Conservation (phyloP, 2,329 filamentous ascomycete genomes). For the Apiospora hydei region DNA sequence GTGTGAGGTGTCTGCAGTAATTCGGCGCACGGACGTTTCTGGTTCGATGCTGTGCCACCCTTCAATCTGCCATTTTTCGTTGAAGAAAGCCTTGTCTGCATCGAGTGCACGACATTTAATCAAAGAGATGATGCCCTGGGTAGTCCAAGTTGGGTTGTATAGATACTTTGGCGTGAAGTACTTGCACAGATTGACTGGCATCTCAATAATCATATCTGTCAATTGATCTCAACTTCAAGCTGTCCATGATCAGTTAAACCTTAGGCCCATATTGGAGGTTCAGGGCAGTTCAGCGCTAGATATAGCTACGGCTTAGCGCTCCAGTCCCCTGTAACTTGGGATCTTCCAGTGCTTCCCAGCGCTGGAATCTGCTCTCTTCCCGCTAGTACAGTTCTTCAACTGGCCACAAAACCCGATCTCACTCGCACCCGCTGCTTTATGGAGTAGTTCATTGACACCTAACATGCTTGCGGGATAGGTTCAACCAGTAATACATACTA, state of each 20-base stretch:
- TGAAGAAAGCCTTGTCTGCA: neutral
- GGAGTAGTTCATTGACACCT: too few species aligned
- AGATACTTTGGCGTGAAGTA: neutral
- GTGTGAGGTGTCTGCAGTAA: neutral
- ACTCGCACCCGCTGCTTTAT: too few species aligned
- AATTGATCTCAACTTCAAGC: neutral
- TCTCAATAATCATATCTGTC: neutral
- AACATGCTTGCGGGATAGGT: too few species aligned
- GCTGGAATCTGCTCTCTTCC: too few species aligned
- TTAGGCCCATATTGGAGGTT: neutral
- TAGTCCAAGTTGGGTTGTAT: neutral
- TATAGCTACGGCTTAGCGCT: neutral
- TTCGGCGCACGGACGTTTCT: neutral
- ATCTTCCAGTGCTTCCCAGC: neutral
- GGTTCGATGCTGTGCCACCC: slow-evolving; percentile 5
- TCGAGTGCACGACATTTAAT: neutral
- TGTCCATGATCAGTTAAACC: neutral
- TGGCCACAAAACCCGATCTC: too few species aligned
- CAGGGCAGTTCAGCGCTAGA: neutral
- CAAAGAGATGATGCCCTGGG: neutral
- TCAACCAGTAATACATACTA: too few species aligned
- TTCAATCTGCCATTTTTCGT: neutral
- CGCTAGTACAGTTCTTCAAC: too few species aligned
- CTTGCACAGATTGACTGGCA: neutral
- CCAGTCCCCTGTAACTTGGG: neutral